Evolutionary conservation across 257 asterid genomes (phyloP), one percentile per base, ranked within the genome.

Genomic region (Buddleja alternifolia): DNA sequence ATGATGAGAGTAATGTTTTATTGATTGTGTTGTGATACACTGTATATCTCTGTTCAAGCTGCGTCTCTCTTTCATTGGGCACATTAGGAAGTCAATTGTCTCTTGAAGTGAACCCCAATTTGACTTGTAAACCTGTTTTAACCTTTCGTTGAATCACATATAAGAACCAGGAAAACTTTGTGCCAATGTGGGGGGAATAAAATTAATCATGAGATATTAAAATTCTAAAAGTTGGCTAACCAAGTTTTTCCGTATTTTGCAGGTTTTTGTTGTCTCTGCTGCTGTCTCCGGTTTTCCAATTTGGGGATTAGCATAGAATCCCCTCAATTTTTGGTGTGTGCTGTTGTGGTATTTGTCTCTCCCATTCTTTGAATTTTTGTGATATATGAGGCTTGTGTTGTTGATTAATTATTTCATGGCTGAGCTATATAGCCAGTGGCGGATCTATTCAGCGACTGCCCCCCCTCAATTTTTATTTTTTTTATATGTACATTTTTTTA

Each of bases 311-410:
- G 50, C 77, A 64, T 29, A 29, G n/a, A 5, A 2, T 15, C 41
- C 66, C 72, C 75, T 52, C 81, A 72, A 66, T 81, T 81, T 29
- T 81, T 78, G 76, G 79, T 72, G 79, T 75, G 77, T 75, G 60
- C 20, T 59, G 42, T 29, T 70, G 8, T 69, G 44, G 39, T 71
- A 50, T 37, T 51, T 10, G 54, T 48, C 15, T 61, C 29, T 37
- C 15, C 70, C 66, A 69, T 78, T 72, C 71, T 78, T 78, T 58
- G 50, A 68, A 44, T 67, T 51, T 74, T 70, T 63, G 59, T 5
- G 17, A 37, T 12, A 25, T 39, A 17, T 29, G 51, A 69, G 54
- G 75, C 37, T 40, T 66, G 53, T 61, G 36, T 10, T 63, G 52
- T 77, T 62, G 65, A 39, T 77, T 55, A 15, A 52, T 74, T 77